Conservation (phyloP, 106 monocot genomes). For the Dendrobium catenatum region DNA sequence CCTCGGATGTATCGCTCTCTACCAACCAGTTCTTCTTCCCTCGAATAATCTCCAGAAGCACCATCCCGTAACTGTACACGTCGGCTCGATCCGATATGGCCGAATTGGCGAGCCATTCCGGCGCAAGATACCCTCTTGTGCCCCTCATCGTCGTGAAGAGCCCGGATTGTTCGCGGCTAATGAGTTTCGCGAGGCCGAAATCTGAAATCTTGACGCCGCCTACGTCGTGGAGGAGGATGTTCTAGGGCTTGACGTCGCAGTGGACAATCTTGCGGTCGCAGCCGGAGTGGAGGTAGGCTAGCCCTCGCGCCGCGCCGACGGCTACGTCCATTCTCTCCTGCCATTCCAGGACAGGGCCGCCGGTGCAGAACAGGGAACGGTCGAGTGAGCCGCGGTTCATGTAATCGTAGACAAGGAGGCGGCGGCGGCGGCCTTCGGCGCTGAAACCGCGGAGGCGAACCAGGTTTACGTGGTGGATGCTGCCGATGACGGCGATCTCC, state of each 20-base stretch:
- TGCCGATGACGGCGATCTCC: constrained; percentile 90
- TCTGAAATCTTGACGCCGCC: constrained; percentile 75
- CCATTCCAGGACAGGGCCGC: constrained; percentile 25
- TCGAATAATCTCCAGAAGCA: constrained; percentile 71
- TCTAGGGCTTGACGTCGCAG: constrained; percentile 98
- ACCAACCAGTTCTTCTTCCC: constrained; percentile 63
- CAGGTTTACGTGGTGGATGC: constrained; percentile 80
- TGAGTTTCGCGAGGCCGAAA: constrained; percentile 84
- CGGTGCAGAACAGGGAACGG: constrained; percentile 36
- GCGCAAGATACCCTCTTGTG: constrained; percentile 87
- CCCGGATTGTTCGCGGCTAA: constrained; percentile 64
- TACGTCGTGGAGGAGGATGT: constrained; percentile 70
- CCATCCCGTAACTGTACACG: constrained; percentile 97
- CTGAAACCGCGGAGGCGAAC: constrained; percentile 85
- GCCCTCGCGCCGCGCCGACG: constrained; percentile 73
- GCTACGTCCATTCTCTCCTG: constrained; percentile 60
- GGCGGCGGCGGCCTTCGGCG: constrained; percentile 39
- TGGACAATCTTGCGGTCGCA: constrained; percentile 84
- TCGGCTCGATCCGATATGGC: constrained; percentile 79
- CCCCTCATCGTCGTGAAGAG: constrained; percentile 88
- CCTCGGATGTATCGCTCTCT: background rate
- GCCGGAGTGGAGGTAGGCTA: constrained; percentile 80
- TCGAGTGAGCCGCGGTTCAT: constrained; percentile 89
- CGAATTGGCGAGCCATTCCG: constrained; percentile 90
- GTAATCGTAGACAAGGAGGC: constrained; percentile 84